Base-by-base conservation (phyloP, 495 filamentous ascomycete species). In the Acidomyces sp. region DNA sequence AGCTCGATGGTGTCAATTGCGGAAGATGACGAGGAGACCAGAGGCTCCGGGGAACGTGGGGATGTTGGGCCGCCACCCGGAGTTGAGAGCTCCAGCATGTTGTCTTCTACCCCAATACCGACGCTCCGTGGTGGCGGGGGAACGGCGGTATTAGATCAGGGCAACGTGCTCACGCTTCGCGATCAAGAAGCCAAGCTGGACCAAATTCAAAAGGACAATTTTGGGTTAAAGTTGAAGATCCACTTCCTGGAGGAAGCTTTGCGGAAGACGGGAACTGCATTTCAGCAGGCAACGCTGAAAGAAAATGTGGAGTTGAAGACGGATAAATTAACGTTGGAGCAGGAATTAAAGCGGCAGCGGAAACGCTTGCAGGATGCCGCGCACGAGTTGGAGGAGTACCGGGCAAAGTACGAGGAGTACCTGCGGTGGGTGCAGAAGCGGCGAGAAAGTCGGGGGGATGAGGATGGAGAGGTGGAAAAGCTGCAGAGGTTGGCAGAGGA, bases 251-350 rank as follows among this genome's bases (percentile, higher is more conserved):
- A 84, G 51, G 78, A 85, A 36, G 77, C 81, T 18, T 56, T 96
- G 12, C 70, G 78, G 26, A 93, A 88, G 55, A 72, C 77, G 18
- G 92, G 90, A 0, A 86, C 85, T 2, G 79, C 81, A 24, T 85
- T 84, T 65, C 87, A 85, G 55, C 80, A 88, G 49, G 72, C 74
- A 16, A 83, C 92, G 0, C 63, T 97, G 10, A 80, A 80, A 55
- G 90, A 97, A 62, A 96, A 96, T 51, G 88, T 87, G 13, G 87
- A 93, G 45, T 74, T 97, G 28, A 95, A 95, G 61, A 82, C 93
- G 37, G 75, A 87, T 55, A 79, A 80, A 55, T 68, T 88, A 38
- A 87, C 82, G 1, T 78, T 96, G 70, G 77, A 87, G 53, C 72
- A 75, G 34, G 90, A 97, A 46, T 71, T 97, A 10, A 72, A 77